These are phyloP conservation scores for Colletotrichum sp. DNA, from an alignment of 2,329 filamentous ascomycete species.

Conservation along the genomic window DNA sequence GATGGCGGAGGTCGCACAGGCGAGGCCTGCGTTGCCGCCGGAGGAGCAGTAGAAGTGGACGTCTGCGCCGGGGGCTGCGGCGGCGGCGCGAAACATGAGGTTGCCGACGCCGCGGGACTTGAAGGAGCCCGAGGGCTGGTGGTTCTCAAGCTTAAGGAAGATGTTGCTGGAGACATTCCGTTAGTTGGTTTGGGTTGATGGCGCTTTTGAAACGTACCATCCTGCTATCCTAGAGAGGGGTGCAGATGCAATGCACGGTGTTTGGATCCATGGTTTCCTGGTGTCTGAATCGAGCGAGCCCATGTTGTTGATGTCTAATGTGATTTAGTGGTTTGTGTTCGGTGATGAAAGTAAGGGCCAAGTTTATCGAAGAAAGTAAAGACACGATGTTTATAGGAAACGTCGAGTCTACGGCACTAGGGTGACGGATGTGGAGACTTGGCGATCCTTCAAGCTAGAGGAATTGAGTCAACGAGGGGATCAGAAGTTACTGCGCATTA, in stretches of 20 bases:
- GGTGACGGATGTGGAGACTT: neutral
- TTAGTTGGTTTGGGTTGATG: slow-evolving; percentile 21
- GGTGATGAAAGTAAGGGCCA: neutral
- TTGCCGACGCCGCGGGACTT: slow-evolving; percentile 81
- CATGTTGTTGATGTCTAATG: slow-evolving; percentile 34
- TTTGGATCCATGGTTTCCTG: slow-evolving; percentile 70
- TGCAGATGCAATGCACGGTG: slow-evolving; percentile 71
- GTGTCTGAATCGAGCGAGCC: slow-evolving; percentile 42
- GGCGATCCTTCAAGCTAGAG: neutral
- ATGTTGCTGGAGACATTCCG: slow-evolving; percentile 61
- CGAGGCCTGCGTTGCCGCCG: slow-evolving; percentile 85
- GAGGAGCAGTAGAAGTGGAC: slow-evolving; percentile 81
- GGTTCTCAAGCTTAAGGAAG: slow-evolving; percentile 84
- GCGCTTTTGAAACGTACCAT: slow-evolving; percentile 57
- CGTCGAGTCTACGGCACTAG: neutral
- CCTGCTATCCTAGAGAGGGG: slow-evolving; percentile 72
- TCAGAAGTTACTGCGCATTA: neutral
- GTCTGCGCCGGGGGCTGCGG: slow-evolving; percentile 33
- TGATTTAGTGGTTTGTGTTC: neutral
- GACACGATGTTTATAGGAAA: neutral
- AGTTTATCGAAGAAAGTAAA: neutral
- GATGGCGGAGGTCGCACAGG: slow-evolving; percentile 75
- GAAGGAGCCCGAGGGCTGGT: slow-evolving; percentile 86
- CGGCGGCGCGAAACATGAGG: slow-evolving; percentile 61
- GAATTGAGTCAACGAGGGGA: neutral